Percentiles rank a stretch among this genome's conserved stretches.
These are phyloP conservation scores for Anisogramma anomala DNA, from an alignment of 2,329 filamentous ascomycete genomes.

Conservation along the genomic window DNA sequence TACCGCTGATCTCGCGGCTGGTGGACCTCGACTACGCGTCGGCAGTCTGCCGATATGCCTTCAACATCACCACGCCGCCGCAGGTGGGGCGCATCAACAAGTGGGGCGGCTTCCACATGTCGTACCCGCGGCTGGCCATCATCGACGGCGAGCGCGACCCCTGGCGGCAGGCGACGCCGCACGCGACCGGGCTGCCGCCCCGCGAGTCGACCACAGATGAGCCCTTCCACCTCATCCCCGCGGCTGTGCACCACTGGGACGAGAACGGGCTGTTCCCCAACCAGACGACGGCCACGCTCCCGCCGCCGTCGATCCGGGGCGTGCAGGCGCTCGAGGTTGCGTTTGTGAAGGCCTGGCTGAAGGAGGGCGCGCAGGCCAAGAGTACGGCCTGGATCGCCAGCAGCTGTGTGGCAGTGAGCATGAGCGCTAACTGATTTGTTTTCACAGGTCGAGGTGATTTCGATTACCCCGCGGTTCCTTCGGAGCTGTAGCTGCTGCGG, in stretches of 20 bases:
- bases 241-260: constrained; percentile 76
- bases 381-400: constrained; percentile 6
- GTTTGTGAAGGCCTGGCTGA: constrained; percentile 58
- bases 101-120: constrained; percentile 61
- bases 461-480: too few relatives aligned
- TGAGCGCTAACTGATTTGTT: constrained; percentile 10
- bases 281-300: constrained; percentile 45
- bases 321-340: constrained; percentile 46
- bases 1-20: constrained; percentile 61
- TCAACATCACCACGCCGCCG: constrained; percentile 55
- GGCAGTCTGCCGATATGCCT: constrained; percentile 52
- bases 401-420: background rate
- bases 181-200: constrained; percentile 48
- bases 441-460: constrained; percentile 4
- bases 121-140: constrained; percentile 63
- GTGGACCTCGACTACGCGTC: constrained; percentile 53
- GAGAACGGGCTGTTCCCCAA: constrained; percentile 57
- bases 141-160: constrained; percentile 71
- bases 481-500: too few relatives aligned
- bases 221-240: constrained; percentile 61
- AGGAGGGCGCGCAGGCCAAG: constrained; percentile 37
- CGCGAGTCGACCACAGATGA: constrained; percentile 50
- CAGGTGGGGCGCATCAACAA: constrained; percentile 60
- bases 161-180: constrained; percentile 64
- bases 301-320: constrained; percentile 45